Evolutionary conservation across 148 eudicot genomes (phyloP), one percentile per base, ranked within the genome.

Genomic region (Beta vulgaris): DNA sequence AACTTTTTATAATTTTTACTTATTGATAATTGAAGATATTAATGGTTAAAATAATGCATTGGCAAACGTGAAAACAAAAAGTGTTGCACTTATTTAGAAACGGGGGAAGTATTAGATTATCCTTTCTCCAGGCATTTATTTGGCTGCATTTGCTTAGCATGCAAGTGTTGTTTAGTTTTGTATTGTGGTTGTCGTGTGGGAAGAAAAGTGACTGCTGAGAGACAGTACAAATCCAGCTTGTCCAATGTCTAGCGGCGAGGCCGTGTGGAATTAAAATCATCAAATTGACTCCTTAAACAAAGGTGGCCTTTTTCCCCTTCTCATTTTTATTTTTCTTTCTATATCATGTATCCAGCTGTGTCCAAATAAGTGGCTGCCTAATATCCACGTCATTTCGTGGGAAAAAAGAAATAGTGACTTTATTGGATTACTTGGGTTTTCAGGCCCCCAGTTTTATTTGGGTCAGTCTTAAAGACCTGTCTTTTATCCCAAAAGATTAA

Each of bases 121-220:
- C n/a, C n/a, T n/a, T n/a, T n/a, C n/a, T n/a, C n/a, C n/a, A n/a
- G n/a, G n/a, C n/a, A n/a, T n/a, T n/a, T 10, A 0, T 39, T 39
- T 12, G 5, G 40, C 6, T 23, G 7, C 6, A 3, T 23, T 66
- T n/a, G 69, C 69, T 66, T 64, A 64, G 6, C 68, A 64, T 64
- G 68, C 68, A 64, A 64, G 69, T 66, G 69, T 66, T 40, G 31
- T 49, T 66, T 66, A 11, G 37, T 14, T 60, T 62, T 35, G 42
- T 34, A 35, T 32, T 18, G 42, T 34, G 5, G 16, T 7, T 62
- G 67, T 60, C 39, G 67, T 62, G 42, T 32, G 42, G 13, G 26
- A 62, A 62, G 67, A 62, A 35, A 65, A 65, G 1, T 65, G 31
- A 35, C 1, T 42, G 19, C 34, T 67, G 71, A 21, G 11, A 2